Conservation (phyloP, 345 rosid species). For the Rhodomyrtus tomentosa region DNA sequence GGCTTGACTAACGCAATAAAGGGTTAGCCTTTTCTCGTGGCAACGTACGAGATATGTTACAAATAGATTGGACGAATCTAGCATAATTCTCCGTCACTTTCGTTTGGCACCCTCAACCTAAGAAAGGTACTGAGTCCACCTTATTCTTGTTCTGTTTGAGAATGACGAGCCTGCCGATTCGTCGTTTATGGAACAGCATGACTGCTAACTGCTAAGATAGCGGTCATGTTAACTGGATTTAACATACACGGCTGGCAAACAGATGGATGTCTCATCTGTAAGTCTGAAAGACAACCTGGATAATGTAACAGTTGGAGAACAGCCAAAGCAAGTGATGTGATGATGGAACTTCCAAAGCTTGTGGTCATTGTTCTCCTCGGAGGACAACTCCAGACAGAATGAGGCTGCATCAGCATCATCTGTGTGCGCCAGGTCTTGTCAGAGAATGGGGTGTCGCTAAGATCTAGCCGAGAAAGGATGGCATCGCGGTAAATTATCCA, state of each 20-base stretch:
- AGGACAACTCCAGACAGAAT: neutral
- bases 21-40: neutral
- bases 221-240: neutral
- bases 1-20: neutral
- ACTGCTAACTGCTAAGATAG: constrained; percentile 2
- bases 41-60: neutral
- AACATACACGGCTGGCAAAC: neutral
- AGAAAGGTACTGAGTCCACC: constrained; percentile 87
- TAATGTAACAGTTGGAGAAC: neutral
- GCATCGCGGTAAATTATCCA: neutral
- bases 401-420: neutral
- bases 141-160: constrained; percentile 47
- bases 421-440: neutral
- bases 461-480: neutral
- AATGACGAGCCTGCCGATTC: constrained; percentile 8
- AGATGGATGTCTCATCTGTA: neutral
- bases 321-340: neutral
- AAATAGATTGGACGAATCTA: neutral
- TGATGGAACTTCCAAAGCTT: neutral
- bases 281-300: neutral
- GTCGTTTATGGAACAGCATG: constrained; percentile 2
- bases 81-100: constrained; percentile 6
- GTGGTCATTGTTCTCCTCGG: neutral
- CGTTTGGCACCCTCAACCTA: constrained; percentile 78
- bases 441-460: neutral